phyloP scores from a whole-genome alignment of 306 rosid species.

The Chamaecrista fasciculata region DNA sequence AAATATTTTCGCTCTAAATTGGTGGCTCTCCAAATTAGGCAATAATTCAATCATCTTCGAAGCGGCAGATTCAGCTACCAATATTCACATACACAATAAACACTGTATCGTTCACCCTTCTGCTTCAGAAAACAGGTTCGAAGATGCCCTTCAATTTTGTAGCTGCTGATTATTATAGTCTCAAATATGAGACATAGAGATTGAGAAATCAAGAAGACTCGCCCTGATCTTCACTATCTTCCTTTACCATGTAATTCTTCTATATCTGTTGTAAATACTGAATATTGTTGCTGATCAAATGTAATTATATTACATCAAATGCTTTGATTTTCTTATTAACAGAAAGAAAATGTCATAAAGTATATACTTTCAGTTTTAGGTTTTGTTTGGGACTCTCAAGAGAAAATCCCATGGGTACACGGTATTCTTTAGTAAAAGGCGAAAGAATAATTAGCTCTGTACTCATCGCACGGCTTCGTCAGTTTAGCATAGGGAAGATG shows the following conservation, averaged over 20 bases:
- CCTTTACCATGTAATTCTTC: too few relatives aligned
- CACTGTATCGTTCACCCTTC: neutral
- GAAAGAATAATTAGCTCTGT: constrained; percentile 61
- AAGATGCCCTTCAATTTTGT: constrained; percentile 34
- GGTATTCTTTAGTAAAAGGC: constrained; percentile 74
- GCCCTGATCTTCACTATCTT: too few relatives aligned
- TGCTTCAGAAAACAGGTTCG: neutral
- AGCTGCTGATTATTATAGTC: constrained; percentile 21
- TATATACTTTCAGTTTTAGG: too few relatives aligned
- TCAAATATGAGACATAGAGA: too few relatives aligned
- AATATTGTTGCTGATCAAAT: too few relatives aligned
- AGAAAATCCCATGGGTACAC: too few relatives aligned
- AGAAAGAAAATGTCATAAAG: too few relatives aligned
- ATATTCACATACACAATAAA: neutral
- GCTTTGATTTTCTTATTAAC: too few relatives aligned
- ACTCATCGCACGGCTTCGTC: constrained; percentile 36
- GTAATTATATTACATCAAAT: too few relatives aligned
- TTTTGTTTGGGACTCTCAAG: too few relatives aligned
- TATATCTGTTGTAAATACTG: too few relatives aligned
- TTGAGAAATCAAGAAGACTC: neutral
- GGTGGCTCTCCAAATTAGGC: constrained; percentile 16
- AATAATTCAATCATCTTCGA: neutral
- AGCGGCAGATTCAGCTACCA: constrained; percentile 5
- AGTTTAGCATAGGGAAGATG: too few relatives aligned
- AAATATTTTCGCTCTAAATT: constrained; percentile 21